Conservation (phyloP, 495 filamentous ascomycete genomes). For the Penicillium salamii region DNA sequence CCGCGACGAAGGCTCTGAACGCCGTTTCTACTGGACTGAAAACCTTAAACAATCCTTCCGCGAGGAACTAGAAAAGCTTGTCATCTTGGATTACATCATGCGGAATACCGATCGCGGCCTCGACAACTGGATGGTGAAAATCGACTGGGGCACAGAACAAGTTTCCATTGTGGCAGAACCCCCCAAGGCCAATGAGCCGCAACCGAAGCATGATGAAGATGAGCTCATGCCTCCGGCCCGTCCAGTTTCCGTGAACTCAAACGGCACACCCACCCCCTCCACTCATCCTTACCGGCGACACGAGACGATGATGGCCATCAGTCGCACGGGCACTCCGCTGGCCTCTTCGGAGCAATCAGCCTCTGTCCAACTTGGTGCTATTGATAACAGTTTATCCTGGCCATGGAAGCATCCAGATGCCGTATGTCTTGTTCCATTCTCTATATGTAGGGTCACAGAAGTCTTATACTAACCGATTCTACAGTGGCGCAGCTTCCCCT, state of each 20-base stretch:
- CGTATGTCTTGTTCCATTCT: conserved; percentile 38
- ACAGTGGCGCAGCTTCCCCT: conserved; percentile 86
- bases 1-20: conserved; percentile 47
- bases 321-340: conserved; percentile 56
- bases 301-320: conserved; percentile 78
- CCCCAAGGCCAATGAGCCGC: conserved; percentile 57
- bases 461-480: conserved; percentile 17
- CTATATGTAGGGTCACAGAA: neutral
- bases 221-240: conserved; percentile 53
- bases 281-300: conserved; percentile 72
- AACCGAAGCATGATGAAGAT: conserved; percentile 43
- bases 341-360: conserved; percentile 45
- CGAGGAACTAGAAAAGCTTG: conserved; percentile 94
- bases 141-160: conserved; percentile 77
- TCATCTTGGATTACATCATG: conserved; percentile 99
- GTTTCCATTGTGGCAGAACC: conserved; percentile 85
- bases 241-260: conserved; percentile 51
- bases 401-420: conserved; percentile 99
- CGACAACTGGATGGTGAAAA: conserved; percentile 99
- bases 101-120: conserved; percentile 94
- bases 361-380: conserved; percentile 81
- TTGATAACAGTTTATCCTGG: conserved; percentile 97
- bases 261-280: conserved; percentile 31
- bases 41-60: conserved; percentile 85
- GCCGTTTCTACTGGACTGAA: conserved; percentile 83